Conservation (phyloP, 192 early-diverging fungal species). For the Linnemannia zychae region DNA sequence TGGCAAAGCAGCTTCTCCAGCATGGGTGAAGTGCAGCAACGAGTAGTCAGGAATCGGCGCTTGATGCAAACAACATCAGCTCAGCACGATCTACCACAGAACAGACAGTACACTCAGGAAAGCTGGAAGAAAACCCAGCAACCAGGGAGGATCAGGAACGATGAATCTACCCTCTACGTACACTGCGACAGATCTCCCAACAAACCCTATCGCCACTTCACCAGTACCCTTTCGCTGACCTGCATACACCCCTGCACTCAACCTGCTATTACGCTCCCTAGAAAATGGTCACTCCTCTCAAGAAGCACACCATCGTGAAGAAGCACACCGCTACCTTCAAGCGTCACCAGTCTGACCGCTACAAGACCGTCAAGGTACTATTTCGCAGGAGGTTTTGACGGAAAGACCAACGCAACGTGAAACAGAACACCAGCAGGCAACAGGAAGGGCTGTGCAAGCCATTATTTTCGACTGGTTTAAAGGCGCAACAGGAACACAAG, state of each 20-base stretch:
- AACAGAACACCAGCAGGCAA: background rate
- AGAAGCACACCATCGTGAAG: conserved; percentile 98
- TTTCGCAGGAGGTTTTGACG: background rate
- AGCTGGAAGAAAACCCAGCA: background rate
- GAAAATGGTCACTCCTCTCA: conserved; percentile 95
- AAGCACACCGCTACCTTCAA: conserved; percentile 98
- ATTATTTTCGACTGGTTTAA: too few relatives aligned
- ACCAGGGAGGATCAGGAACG: background rate
- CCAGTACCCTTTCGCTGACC: background rate
- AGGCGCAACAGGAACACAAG: too few relatives aligned
- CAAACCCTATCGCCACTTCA: background rate
- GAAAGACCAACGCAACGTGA: background rate
- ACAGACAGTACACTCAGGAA: background rate
- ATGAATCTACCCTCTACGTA: background rate
- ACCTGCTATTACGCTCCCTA: background rate
- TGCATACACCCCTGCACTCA: background rate
- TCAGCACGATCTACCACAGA: background rate
- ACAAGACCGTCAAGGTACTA: conserved; percentile 91
- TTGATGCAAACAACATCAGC: background rate
- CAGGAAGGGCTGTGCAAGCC: too few relatives aligned
- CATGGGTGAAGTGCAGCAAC: background rate
- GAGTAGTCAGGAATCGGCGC: background rate
- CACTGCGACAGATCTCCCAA: background rate
- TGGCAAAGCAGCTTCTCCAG: background rate
- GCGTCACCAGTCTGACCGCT: conserved; percentile 99